phyloP scores from a whole-genome alignment of 2,329 filamentous ascomycete species.

The Alternaria novae-zelandiae region DNA sequence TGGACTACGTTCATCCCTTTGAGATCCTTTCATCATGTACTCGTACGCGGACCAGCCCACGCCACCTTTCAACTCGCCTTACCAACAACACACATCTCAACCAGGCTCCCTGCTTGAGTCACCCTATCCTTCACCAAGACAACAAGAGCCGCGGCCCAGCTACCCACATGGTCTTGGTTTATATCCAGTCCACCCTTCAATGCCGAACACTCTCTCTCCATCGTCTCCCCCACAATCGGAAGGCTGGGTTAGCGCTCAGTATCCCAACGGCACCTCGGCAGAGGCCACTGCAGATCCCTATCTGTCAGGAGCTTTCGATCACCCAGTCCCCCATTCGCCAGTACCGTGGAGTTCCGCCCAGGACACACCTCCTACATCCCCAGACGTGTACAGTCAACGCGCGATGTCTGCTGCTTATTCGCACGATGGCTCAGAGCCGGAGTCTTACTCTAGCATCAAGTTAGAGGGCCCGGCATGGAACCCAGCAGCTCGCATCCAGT shows the following conservation, averaged over 20 bases:
- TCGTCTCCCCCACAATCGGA: conserved; percentile 47
- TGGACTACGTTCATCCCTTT: conserved; percentile 11
- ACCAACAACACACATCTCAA: conserved; percentile 40
- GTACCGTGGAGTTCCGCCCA: conserved; percentile 38
- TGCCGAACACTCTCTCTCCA: conserved; percentile 36
- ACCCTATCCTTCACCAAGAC: conserved; percentile 45
- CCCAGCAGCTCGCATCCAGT: conserved; percentile 24
- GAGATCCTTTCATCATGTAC: conserved; percentile 21
- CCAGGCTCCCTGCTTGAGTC: conserved; percentile 35
- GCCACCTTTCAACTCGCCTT: conserved; percentile 46
- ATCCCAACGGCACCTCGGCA: conserved; percentile 32
- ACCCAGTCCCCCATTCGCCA: conserved; percentile 40
- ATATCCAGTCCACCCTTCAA: conserved; percentile 39
- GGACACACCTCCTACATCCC: conserved; percentile 42
- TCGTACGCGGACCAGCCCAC: conserved; percentile 40
- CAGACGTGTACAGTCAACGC: conserved; percentile 35
- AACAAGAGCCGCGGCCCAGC: conserved; percentile 36
- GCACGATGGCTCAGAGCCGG: conserved; percentile 37
- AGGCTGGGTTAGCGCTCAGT: conserved; percentile 35
- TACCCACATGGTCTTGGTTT: conserved; percentile 43
- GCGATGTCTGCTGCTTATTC: conserved; percentile 44
- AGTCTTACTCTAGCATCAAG: conserved; percentile 34
- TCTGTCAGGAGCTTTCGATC: conserved; percentile 42
- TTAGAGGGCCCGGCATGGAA: conserved; percentile 37
- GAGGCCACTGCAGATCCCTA: conserved; percentile 42